phyloP scores from a whole-genome alignment of 495 filamentous ascomycete genomes.

The Schizothecium vesticola region DNA sequence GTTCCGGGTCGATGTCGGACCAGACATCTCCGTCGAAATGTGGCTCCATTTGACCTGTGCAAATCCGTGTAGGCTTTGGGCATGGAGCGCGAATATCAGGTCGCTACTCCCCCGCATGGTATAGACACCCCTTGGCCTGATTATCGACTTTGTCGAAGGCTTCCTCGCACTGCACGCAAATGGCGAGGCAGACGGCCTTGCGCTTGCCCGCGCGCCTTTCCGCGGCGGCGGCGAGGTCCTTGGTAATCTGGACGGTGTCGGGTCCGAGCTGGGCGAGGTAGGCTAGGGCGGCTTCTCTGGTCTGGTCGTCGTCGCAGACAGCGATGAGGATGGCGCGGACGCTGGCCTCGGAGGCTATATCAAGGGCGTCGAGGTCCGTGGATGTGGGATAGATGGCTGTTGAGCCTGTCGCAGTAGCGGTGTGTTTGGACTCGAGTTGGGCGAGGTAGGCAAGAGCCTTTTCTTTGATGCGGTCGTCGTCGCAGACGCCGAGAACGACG shows the following conservation, averaged over 20 bases:
- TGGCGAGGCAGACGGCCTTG: neutral
- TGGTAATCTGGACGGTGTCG: neutral
- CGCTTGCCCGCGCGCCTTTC: neutral
- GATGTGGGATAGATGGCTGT: neutral
- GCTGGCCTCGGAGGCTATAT: neutral
- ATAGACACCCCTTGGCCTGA: neutral
- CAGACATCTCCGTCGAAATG: neutral
- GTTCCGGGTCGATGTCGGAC: neutral
- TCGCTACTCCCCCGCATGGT: neutral
- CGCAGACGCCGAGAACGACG: neutral
- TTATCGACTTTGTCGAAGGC: neutral
- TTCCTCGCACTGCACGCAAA: neutral
- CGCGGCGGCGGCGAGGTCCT: neutral
- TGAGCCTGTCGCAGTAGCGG: neutral
- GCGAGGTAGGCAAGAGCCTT: neutral
- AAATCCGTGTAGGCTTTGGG: no score
- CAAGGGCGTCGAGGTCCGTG: neutral
- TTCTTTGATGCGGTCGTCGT: neutral
- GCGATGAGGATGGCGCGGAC: neutral
- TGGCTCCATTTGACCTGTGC: neutral
- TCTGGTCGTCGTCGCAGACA: neutral
- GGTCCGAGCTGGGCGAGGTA: neutral
- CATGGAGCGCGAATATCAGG: neutral
- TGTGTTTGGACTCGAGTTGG: neutral
- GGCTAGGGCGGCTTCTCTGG: neutral